These are phyloP conservation scores for Aspergillus jensenii DNA, from an alignment of 2,329 filamentous ascomycete genomes.

Conservation along the genomic window DNA sequence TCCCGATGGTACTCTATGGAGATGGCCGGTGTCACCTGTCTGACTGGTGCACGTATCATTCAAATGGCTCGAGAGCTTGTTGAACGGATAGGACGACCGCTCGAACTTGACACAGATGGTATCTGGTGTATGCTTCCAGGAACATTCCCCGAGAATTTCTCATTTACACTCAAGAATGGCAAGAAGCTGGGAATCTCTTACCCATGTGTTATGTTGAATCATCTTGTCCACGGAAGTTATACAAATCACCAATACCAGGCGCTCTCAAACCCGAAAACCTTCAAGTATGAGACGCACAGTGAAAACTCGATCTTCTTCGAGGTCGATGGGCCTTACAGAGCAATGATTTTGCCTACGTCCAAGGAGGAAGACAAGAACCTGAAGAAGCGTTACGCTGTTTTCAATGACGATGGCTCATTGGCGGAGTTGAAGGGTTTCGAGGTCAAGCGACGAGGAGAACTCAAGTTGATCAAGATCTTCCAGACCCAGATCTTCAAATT, in stretches of 20 bases:
- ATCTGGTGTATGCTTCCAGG: constrained; percentile 99
- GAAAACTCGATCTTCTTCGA: constrained; percentile 99
- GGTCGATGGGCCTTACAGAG: constrained; percentile 94
- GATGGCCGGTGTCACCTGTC: constrained; percentile 97
- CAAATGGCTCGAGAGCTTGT: constrained; percentile 93
- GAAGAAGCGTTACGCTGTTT: constrained; percentile 98
- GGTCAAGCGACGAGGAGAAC: constrained; percentile 92
- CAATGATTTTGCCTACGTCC: constrained; percentile 95
- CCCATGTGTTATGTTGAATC: constrained; percentile 98
- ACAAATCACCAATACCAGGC: constrained; percentile 98
- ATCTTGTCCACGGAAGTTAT: constrained; percentile 89
- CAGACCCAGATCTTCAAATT: constrained; percentile 99
- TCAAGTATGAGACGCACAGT: constrained; percentile 94
- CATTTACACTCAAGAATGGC: constrained; percentile 89
- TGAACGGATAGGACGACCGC: constrained; percentile 84
- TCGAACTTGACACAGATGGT: constrained; percentile 96
- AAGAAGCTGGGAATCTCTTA: constrained; percentile 98
- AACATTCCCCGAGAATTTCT: constrained; percentile 94
- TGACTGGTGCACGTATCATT: constrained; percentile 95
- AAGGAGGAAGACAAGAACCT: constrained; percentile 99
- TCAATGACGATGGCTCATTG: constrained; percentile 94
- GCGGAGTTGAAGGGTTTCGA: constrained; percentile 98
- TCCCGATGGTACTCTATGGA: constrained; percentile 99
- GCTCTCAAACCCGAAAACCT: constrained; percentile 71
- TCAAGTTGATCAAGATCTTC: constrained; percentile 99